Base-by-base conservation (phyloP, 495 filamentous ascomycete genomes). In the Aspergillus coremiiformis region DNA sequence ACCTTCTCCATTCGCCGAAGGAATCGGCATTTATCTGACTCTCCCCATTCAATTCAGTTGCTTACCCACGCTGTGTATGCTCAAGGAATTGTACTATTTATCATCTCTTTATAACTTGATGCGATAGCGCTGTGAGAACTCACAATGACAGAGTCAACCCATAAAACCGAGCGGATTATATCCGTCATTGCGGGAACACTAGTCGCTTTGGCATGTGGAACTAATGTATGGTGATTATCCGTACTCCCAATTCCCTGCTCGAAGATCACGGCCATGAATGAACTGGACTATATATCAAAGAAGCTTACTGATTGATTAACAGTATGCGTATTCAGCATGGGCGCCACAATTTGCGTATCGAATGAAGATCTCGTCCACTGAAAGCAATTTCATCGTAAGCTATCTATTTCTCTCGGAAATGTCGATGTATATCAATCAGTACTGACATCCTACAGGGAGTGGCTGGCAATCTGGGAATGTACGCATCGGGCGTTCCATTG, bases 271-370 rank as follows among this genome's bases (percentile, higher is more conserved):
- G n/a, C n/a, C 24, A 15, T 22, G 6, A 7, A 9, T 7, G 12
- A 42, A 49, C 6, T 26, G 24, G 20, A 49, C 39, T 24, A 32
- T 27, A 10, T 21, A 27, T 19, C 4, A 19, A 49, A 10, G 47
- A 20, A 30, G 5, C 5, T 41, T 37, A 37, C 52, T 56, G 37
- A 53, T 53, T 51, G 26, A 51, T 52, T 14, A 1, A 46, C 59
- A 95, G 90, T 98, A 98, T 81, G 94, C 91, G 56, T 98, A 96
- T 63, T 96, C 90, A 49, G 94, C 93, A 70, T 98, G 94, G 90
- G 92, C 85, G 23, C 93, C 93, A 14, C 90, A 95, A 66, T 96
- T 96, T 60, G 90, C 90, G 21, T 83, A 90, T 53, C 80, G 77
- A 52, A 75, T 98, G 68, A 80, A 86, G 67, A 82, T 97, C 46